Conservation (phyloP, 148 eudicot genomes). For the Rhododendron griersonianum region DNA sequence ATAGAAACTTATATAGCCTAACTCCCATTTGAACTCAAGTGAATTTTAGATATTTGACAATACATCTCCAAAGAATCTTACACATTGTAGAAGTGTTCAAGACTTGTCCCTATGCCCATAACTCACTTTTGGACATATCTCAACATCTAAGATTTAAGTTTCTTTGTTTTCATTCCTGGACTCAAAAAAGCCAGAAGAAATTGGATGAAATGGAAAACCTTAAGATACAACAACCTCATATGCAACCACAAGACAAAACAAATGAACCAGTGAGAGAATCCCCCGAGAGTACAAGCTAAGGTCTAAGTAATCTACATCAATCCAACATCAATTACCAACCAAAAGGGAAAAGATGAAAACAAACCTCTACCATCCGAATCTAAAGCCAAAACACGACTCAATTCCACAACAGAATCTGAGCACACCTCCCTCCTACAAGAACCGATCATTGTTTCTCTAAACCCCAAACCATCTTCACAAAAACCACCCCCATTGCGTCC, state of each 20-base stretch:
- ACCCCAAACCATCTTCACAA: slow-evolving; percentile 33
- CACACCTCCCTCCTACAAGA: slow-evolving; percentile 72
- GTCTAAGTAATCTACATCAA: background rate
- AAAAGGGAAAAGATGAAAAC: slow-evolving; percentile 9
- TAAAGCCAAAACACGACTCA: slow-evolving; percentile 22
- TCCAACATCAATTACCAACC: background rate
- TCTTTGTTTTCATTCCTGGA: background rate
- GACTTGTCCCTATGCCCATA: background rate
- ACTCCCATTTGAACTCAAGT: background rate
- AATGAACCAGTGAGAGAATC: background rate
- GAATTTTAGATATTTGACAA: background rate
- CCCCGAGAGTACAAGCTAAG: background rate
- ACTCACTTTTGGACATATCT: background rate
- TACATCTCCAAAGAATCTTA: background rate
- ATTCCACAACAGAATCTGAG: slow-evolving; percentile 31
- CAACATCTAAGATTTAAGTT: background rate
- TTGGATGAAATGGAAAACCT: background rate
- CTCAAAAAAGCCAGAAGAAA: slow-evolving; percentile 1
- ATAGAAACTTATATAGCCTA: background rate
- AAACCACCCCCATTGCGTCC: slow-evolving; percentile 25
- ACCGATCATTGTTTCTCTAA: slow-evolving; percentile 32
- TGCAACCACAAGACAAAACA: background rate
- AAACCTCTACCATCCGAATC: slow-evolving; percentile 49
- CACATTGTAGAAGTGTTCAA: background rate
- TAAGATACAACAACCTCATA: background rate